Evolutionary conservation across 352 stramenopile species (phyloP), one percentile per base, ranked within the genome.

Genomic region (Globisporangium alternatum): DNA sequence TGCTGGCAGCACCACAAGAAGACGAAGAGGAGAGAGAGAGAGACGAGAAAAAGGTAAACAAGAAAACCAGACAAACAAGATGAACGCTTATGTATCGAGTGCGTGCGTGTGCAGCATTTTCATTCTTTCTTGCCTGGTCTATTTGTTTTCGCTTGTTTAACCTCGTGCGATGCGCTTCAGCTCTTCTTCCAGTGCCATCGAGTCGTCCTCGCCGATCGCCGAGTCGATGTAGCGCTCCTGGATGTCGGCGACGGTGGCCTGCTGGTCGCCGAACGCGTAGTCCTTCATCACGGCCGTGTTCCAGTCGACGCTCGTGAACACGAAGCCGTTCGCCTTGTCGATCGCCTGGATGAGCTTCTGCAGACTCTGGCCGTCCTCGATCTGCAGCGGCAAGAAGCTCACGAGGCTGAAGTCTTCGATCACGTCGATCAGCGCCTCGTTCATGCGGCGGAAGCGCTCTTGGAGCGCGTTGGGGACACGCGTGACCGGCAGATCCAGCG

Each of bases 321-420:
- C 85, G 63, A 83, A 95, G 30, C 86, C 86, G 47, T 90, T 95
- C 31, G 81, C 74, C 67, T 95, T 95, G 70, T 95, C 86, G 51
- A 95, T 90, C 5, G 77, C 81, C 25, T 79, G 75, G n/a, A 90
- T 71, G 30, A 92, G 60, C 7, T 80, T 81, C 60, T 90, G 73
- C 15, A 95, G 69, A 35, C 74, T 88, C 5, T 77, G 70, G 5
- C 77, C 69, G 70, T 93, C 85, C 41, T 95, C 74, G 57, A 95
- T 95, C 65, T 95, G 84, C 49, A 95, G 56, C 31, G 81, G 83
- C 37, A 86, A 57, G 65, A 95, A 95, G 57, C 79, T 91, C 67
- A 95, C 86, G 35, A 95, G 80, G 43, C 84, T 93, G 51, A 93
- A 95, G 64, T 95, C 86, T 58, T 95, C 86, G 51, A 95, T 91